Conservation (phyloP, 2,329 filamentous ascomycete genomes). For the Colletotrichum sp. region DNA sequence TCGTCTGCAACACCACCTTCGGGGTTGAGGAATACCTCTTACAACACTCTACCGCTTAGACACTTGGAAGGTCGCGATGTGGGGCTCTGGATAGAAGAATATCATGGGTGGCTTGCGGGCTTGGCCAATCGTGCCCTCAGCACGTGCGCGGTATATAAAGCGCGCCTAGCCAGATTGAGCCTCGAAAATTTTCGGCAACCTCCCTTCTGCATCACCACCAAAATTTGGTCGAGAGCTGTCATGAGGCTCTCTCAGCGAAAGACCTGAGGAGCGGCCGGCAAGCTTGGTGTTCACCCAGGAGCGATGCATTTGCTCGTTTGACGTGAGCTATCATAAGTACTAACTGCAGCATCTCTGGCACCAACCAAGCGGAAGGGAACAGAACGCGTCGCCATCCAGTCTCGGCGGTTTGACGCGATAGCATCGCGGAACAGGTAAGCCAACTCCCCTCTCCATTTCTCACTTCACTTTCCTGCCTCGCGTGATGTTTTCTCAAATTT, state of each 20-base stretch:
- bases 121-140: background rate
- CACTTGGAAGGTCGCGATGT: background rate
- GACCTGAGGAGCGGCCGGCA: background rate
- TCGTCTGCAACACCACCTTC: background rate
- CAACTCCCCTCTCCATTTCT: background rate
- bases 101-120: background rate
- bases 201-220: background rate
- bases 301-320: background rate
- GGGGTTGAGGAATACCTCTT: background rate
- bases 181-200: background rate
- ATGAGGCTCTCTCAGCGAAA: background rate
- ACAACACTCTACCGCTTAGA: background rate
- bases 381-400: background rate
- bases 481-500: background rate
- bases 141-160: background rate
- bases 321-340: background rate
- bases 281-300: rapidly evolving
- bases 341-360: background rate
- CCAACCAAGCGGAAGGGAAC: background rate
- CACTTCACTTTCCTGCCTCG: background rate
- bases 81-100: background rate
- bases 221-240: background rate
- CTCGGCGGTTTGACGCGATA: background rate
- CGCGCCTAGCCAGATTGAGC: background rate
- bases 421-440: background rate